These are phyloP conservation scores for Sextonia rubra DNA, from an alignment of 164 flowering plant species.

Conservation along the genomic window DNA sequence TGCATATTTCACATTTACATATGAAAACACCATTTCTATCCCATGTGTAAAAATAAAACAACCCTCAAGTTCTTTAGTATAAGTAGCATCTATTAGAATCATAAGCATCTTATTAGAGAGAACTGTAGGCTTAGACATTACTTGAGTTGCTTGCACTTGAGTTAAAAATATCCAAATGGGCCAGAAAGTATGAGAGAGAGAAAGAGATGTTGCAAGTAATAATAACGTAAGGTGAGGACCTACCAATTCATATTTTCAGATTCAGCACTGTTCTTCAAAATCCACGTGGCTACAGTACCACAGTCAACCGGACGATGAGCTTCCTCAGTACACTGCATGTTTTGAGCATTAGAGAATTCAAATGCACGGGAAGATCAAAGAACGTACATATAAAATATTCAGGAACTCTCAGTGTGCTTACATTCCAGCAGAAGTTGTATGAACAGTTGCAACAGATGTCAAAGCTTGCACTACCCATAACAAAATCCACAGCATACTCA, in stretches of 20 bases:
- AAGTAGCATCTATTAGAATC: too few species aligned
- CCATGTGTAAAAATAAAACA: too few species aligned
- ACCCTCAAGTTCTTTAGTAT: too few species aligned
- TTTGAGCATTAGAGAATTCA: background rate
- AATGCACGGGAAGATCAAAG: background rate
- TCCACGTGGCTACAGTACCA: constrained; percentile 69
- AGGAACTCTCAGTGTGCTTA: constrained; percentile 28
- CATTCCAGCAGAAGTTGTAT: constrained; percentile 74
- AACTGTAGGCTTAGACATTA: too few species aligned
- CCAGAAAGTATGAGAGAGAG: background rate
- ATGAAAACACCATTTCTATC: too few species aligned
- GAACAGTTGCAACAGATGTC: constrained; percentile 75
- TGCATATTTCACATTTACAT: too few species aligned
- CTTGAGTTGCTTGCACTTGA: too few species aligned
- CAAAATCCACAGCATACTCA: constrained; percentile 73
- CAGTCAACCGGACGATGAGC: constrained; percentile 96
- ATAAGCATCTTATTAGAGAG: too few species aligned
- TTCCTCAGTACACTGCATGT: constrained; percentile 74
- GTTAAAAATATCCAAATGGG: background rate
- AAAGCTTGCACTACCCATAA: constrained; percentile 57
- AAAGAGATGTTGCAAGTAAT: too few species aligned
- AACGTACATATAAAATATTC: background rate
- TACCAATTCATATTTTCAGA: constrained; percentile 79
- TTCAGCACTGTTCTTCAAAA: constrained; percentile 70
- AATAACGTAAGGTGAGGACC: background rate